Base-by-base conservation (phyloP, 2,329 filamentous ascomycete genomes). In the Colletotrichum costaricense region DNA sequence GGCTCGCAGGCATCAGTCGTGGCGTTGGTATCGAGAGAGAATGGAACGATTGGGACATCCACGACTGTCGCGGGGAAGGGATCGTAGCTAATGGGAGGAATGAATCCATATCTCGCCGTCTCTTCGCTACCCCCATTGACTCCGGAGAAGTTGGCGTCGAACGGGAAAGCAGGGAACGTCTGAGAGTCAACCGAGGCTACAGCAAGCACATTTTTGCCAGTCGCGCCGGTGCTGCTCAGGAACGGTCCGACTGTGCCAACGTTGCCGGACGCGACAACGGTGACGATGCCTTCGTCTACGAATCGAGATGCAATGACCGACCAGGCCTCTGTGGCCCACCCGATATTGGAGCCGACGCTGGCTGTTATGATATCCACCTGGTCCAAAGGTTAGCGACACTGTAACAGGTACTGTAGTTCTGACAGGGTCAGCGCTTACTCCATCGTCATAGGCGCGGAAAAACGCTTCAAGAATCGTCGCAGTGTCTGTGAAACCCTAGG, bases 231-330 rank as follows among this genome's bases (percentile, higher is more conserved):
- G 55, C 80, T 81, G 7, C 81, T 80, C 55, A 84, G 86, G 78
- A 89, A 88, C 0, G 87, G 82, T 0, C 88, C 88, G 11, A 80
- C 78, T 22, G 80, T 79, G 30, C 88, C 88, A 30, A 85, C 82
- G 67, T 90, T 90, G 24, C 88, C 88, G 5, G 86, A 87, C 0
- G 87, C 84, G 26, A 89, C 84, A 14, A 84, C 84, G 26, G 88
- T 83, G 6, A 88, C 84, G 2, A 89, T 81, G 19, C 88, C 88
- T 35, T 84, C 78, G 5, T 85, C 82, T 16, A 85, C 84, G 35
- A 87, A 79, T 3, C 83, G 80, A 28, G 80, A 83, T 4, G 84
- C 82, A 2, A 87, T 77, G 2, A 83, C 75, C 1, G 85, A 84
- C 85, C 82, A 86, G 7, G 84, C 82, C 22, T 84, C 84, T 49